Evolutionary conservation across 192 early-diverging fungal genomes (phyloP).

Genomic region (Funneliformis mosseae): DNA sequence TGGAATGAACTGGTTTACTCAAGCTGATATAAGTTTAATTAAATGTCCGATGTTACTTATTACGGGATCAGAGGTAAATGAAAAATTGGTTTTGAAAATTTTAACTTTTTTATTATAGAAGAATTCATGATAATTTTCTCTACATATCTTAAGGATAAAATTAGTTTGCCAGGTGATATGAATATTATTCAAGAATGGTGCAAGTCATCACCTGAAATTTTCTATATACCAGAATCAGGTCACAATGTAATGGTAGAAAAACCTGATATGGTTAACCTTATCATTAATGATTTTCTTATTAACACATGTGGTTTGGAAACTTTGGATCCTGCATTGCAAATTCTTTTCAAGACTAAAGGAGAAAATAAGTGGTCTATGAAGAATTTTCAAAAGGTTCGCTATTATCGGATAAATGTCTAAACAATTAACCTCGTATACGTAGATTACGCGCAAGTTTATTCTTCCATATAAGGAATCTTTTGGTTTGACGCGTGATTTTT

Average conservation of each 20-base stretch:
- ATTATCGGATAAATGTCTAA: not conserved
- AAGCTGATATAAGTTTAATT: slow-evolving; percentile 42
- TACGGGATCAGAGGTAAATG: slow-evolving; percentile 49
- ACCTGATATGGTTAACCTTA: slow-evolving; percentile 53
- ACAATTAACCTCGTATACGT: not conserved
- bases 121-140: not conserved
- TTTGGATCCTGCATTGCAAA: slow-evolving; percentile 56
- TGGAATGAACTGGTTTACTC: slow-evolving; percentile 43
- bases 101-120: not conserved
- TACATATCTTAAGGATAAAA: slow-evolving; percentile 39
- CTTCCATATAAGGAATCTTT: slow-evolving; percentile 11
- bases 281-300: slow-evolving; percentile 57
- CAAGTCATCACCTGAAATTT: slow-evolving; percentile 36
- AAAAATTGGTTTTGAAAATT: not conserved
- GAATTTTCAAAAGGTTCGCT: slow-evolving; percentile 58
- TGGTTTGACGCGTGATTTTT: slow-evolving; percentile 3
- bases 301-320: slow-evolving; percentile 52
- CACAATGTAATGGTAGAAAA: slow-evolving; percentile 55
- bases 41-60: slow-evolving; percentile 48
- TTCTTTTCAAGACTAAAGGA: slow-evolving; percentile 48
- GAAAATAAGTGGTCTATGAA: slow-evolving; percentile 66
- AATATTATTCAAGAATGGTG: slow-evolving; percentile 46
- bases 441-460: not conserved
- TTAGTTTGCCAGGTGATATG: slow-evolving; percentile 46
- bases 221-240: slow-evolving; percentile 50